Conservation (phyloP, 2,329 filamentous ascomycete species). For the Grosmannia penicillata region DNA sequence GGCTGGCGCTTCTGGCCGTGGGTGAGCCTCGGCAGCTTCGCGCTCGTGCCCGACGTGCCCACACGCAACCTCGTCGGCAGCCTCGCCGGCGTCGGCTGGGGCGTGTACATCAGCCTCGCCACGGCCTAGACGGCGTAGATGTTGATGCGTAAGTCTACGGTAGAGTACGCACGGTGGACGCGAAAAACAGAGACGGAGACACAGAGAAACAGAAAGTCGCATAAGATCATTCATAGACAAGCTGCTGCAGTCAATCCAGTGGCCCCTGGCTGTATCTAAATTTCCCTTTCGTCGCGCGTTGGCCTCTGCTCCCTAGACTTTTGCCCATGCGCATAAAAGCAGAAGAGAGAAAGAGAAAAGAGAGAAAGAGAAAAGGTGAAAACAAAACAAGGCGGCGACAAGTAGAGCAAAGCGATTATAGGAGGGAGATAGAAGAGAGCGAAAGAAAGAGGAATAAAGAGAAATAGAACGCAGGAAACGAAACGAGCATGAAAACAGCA, state of each 20-base stretch:
- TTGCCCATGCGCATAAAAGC: too few relatives aligned
- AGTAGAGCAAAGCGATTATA: not conserved
- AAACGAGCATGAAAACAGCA: not conserved
- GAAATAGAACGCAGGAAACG: not conserved
- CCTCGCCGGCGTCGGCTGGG: slow-evolving; percentile 55
- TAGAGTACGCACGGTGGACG: too few relatives aligned
- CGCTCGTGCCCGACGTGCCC: slow-evolving; percentile 48
- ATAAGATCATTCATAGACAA: too few relatives aligned
- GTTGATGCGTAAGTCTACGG: too few relatives aligned
- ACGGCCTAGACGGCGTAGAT: not conserved
- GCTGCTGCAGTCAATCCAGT: too few relatives aligned
- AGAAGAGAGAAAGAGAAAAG: not conserved
- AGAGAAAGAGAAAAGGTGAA: not conserved
- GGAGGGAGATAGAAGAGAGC: not conserved
- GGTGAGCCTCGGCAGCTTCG: slow-evolving; percentile 53
- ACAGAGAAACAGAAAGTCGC: too few relatives aligned
- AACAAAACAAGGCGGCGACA: not conserved
- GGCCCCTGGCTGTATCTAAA: too few relatives aligned
- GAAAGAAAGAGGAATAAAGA: not conserved
- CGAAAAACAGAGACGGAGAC: too few relatives aligned
- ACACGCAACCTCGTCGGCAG: slow-evolving; percentile 50
- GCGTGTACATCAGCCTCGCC: slow-evolving; percentile 51
- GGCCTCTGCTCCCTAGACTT: too few relatives aligned
- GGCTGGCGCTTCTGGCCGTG: slow-evolving; percentile 58
- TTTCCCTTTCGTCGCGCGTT: too few relatives aligned